These are phyloP conservation scores for Fusarium sacchari DNA, from an alignment of 2,329 filamentous ascomycete genomes.

Conservation along the genomic window DNA sequence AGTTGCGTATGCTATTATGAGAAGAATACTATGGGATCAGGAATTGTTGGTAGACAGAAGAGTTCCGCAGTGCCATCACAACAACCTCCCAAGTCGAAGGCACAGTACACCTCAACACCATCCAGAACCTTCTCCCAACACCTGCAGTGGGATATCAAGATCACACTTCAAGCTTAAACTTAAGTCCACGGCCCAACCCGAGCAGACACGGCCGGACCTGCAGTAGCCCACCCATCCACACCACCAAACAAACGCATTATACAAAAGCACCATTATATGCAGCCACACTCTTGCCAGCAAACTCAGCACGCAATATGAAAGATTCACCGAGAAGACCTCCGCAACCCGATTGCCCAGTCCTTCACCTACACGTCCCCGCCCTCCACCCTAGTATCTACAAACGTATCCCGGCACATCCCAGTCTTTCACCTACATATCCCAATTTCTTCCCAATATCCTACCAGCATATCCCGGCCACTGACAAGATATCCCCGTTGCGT, in stretches of 20 bases:
- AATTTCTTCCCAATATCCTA: neutral
- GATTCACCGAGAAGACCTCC: slow-evolving; percentile 3
- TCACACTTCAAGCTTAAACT: neutral
- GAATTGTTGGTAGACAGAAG: neutral
- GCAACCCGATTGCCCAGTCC: slow-evolving; percentile 8
- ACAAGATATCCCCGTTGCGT: neutral
- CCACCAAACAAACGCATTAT: neutral
- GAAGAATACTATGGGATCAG: neutral
- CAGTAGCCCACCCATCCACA: slow-evolving; percentile 23
- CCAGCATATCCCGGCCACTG: neutral
- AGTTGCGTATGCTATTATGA: neutral
- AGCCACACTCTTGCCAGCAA: slow-evolving; percentile 5
- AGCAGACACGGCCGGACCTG: slow-evolving; percentile 30
- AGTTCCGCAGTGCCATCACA: neutral
- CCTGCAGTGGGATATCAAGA: neutral
- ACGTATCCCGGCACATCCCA: neutral
- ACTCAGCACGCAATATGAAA: neutral
- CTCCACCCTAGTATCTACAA: neutral
- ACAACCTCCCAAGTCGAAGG: neutral
- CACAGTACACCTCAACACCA: neutral
- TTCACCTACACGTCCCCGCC: neutral
- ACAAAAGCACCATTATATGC: neutral
- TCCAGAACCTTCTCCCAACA: neutral
- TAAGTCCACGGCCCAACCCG: neutral
- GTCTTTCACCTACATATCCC: neutral